A percentile compares a stretch with the other conserved stretches of the same genome.
Conservation (phyloP, 2,329 filamentous ascomycete genomes). For the Cordyceps cicadae region DNA sequence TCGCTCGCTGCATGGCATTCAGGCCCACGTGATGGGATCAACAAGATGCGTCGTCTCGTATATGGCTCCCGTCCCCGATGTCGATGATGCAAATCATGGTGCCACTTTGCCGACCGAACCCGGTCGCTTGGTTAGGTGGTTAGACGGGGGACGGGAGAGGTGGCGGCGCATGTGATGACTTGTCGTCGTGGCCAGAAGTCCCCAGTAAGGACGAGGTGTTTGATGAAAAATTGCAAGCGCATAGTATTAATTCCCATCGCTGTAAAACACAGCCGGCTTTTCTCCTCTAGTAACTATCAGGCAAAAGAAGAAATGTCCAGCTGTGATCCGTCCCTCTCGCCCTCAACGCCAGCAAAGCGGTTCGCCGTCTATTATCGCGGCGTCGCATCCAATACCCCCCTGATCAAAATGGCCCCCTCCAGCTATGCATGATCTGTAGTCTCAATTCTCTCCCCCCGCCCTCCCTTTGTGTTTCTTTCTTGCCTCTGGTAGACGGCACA, state of each 20-base stretch:
- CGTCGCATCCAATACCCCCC: not conserved
- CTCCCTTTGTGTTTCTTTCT: not conserved
- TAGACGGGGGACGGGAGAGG: too few species aligned
- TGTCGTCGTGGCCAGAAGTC: too few species aligned
- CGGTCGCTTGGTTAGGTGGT: not conserved
- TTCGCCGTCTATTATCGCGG: not conserved
- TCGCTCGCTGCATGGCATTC: constrained; percentile 5
- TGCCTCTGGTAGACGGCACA: too few species aligned
- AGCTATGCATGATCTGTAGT: not conserved
- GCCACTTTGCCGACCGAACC: not conserved
- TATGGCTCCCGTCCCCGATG: not conserved
- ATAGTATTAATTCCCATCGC: not conserved
- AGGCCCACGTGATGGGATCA: constrained; percentile 8
- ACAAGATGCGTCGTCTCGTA: constrained; percentile 8
- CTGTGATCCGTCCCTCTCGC: not conserved
- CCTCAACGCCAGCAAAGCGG: not conserved
- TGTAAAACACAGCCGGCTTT: not conserved
- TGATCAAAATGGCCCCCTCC: not conserved
- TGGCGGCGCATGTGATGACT: not conserved
- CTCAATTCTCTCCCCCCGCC: not conserved
- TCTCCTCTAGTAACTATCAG: not conserved
- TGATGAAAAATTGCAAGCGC: not conserved
- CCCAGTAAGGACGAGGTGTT: not conserved
- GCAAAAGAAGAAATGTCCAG: not conserved
- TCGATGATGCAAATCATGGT: not conserved